A percentile compares a stretch with the other conserved stretches of the same genome.
Conservation (phyloP, 805 yeast genomes). For the Candida piceae region DNA sequence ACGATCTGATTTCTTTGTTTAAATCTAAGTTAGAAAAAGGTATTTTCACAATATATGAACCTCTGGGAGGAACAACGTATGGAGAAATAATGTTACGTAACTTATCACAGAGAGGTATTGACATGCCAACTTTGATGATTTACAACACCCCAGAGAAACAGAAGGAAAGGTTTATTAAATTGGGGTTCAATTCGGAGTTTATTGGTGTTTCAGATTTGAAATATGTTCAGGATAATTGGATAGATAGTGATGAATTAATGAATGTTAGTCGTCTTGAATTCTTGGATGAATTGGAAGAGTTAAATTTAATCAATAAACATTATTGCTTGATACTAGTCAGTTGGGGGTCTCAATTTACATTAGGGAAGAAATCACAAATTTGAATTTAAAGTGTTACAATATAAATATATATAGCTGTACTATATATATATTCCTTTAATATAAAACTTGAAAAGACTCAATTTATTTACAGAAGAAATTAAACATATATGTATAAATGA, state of each 20-base stretch:
- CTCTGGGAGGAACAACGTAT: conserved; percentile 54
- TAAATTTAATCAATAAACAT: conserved; percentile 55
- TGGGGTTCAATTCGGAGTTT: conserved; percentile 21
- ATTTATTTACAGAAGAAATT: too few species aligned
- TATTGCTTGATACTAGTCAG: conserved; percentile 40
- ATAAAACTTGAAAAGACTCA: too few species aligned
- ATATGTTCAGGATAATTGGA: conserved; percentile 38
- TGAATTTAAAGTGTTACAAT: not conserved
- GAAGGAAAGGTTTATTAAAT: conserved; percentile 29
- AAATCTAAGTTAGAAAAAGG: conserved; percentile 20
- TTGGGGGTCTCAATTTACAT: conserved; percentile 19
- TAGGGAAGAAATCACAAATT: conserved; percentile 6
- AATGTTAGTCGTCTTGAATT: conserved; percentile 54
- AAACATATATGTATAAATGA: too few species aligned
- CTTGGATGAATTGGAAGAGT: conserved; percentile 73
- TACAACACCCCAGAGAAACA: conserved; percentile 45
- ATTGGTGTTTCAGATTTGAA: conserved; percentile 43
- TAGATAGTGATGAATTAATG: conserved; percentile 32
- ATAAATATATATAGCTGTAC: too few species aligned
- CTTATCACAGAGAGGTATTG: conserved; percentile 54
- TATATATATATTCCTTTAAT: too few species aligned
- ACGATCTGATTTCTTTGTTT: conserved; percentile 41
- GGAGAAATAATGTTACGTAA: conserved; percentile 67
- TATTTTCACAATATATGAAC: conserved; percentile 57
- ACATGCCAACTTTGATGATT: conserved; percentile 49